Base-by-base conservation (phyloP, 2,329 filamentous ascomycete species). In the Cladophialophora immunda region DNA sequence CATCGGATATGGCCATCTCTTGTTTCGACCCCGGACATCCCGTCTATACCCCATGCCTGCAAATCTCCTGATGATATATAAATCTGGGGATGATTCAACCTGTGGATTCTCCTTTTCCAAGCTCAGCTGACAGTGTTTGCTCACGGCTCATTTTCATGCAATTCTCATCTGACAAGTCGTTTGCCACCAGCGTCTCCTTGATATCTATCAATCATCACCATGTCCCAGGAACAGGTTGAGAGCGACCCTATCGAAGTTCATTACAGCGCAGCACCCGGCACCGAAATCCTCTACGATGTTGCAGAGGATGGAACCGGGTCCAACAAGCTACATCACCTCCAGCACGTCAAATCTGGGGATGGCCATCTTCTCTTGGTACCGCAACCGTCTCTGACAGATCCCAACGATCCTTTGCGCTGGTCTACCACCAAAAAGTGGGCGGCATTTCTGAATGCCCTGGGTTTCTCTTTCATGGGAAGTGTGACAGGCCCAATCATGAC, bases 331-430 rank as follows among this genome's bases (percentile, higher is more conserved):
- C 27, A 62, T 22, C 6, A 13, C 9, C 59, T 62, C 6, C 59
- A 55, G 25, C 59, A 62, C 32, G 59, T 55, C 59, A 53, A 54
- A 41, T 9, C 17, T 22, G 59, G 59, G 36, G 59, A 62, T 25
- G 25, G 59, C 19, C 59, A 62, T 30, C n/a, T 62, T 41, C 32
- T 62, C 9, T 19, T 62, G 27, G 59, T 62, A n/a, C 59, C 59
- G 13, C 59, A 62, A 22, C 59, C 59, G 34, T 62, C 59, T n/a
- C 25, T 62, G 30, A 55, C 47, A 3, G 82, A 86, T 67, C 81
- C 83, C 5, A 83, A 85, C 52, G 85, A 86, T 68, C 85, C 84
- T 2, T 76, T 87, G 36, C 86, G 83, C 66, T 84, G 84, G 84
- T 63, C 59, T 3, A 25, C 32, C 9, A 17, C 4, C 11, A 62